These are phyloP conservation scores for Calonectria naviculata DNA, from an alignment of 2,329 filamentous ascomycete genomes.

Conservation along the genomic window DNA sequence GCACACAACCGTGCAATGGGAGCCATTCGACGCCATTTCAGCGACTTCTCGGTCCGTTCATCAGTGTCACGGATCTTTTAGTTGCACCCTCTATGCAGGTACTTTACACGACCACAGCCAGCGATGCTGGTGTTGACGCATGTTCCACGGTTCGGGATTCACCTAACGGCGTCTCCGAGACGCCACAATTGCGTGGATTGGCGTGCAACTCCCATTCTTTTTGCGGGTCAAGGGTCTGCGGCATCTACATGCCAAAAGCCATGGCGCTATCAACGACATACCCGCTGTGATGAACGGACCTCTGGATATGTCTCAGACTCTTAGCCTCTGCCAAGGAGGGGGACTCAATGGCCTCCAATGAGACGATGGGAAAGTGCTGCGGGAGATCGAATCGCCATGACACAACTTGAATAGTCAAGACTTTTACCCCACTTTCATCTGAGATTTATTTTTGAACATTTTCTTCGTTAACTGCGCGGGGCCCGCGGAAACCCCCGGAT, in stretches of 20 bases:
- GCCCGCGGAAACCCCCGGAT: background rate
- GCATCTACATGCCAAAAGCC: background rate
- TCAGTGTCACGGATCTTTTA: background rate
- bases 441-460: background rate
- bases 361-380: background rate
- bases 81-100: background rate
- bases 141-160: conserved; percentile 3
- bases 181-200: background rate
- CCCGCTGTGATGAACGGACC: background rate
- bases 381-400: background rate
- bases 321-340: background rate
- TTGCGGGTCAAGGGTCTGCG: background rate
- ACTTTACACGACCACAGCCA: background rate
- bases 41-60: background rate
- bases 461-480: background rate
- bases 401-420: background rate
- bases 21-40: background rate
- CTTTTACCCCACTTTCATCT: background rate
- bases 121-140: background rate
- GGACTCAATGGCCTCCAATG: background rate
- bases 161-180: conserved; percentile 1
- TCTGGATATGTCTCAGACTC: background rate
- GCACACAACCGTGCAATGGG: background rate
- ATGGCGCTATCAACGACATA: background rate
- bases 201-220: background rate